Conservation (phyloP, 2,329 filamentous ascomycete species). For the Aspergillus pseudoviridinutans region DNA sequence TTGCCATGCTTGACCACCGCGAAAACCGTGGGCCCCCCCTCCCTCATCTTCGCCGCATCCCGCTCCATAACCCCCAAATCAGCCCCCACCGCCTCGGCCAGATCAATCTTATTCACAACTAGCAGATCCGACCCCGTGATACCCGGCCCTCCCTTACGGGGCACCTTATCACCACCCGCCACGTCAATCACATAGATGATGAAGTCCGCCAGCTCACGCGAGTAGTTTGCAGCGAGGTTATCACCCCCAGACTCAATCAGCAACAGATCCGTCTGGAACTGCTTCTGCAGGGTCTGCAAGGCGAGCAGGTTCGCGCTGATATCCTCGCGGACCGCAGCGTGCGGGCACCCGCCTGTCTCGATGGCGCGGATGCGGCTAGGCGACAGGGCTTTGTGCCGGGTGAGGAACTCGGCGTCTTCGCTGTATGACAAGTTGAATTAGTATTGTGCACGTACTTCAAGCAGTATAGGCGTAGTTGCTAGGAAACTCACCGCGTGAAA, state of each 20-base stretch:
- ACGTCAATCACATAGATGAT: conserved; percentile 99
- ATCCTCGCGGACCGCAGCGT: conserved; percentile 95
- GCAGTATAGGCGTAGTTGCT: too few relatives aligned
- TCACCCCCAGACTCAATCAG: conserved; percentile 95
- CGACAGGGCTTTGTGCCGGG: conserved; percentile 76
- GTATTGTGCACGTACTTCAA: too few relatives aligned
- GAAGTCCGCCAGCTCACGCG: conserved; percentile 87
- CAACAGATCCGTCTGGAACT: conserved; percentile 76
- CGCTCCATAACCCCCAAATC: conserved; percentile 92
- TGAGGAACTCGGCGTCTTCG: conserved; percentile 97
- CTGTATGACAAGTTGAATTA: conserved; percentile 29
- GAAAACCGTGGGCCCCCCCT: conserved; percentile 92
- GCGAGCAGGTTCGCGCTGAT: conserved; percentile 91
- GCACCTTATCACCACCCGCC: conserved; percentile 92
- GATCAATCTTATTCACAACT: conserved; percentile 94
- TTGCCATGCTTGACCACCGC: conserved; percentile 94
- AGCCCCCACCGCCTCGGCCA: conserved; percentile 85
- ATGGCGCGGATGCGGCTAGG: conserved; percentile 85
- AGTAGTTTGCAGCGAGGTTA: conserved; percentile 96
- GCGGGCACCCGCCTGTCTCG: conserved; percentile 94
- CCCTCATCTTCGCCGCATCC: conserved; percentile 89
- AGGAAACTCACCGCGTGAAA: conserved; percentile 65
- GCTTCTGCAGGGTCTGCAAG: conserved; percentile 78
- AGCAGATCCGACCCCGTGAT: conserved; percentile 95
- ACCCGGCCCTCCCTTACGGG: conserved; percentile 89